Conservation (phyloP, 2,329 filamentous ascomycete species). For the Fusarium verrucosum region DNA sequence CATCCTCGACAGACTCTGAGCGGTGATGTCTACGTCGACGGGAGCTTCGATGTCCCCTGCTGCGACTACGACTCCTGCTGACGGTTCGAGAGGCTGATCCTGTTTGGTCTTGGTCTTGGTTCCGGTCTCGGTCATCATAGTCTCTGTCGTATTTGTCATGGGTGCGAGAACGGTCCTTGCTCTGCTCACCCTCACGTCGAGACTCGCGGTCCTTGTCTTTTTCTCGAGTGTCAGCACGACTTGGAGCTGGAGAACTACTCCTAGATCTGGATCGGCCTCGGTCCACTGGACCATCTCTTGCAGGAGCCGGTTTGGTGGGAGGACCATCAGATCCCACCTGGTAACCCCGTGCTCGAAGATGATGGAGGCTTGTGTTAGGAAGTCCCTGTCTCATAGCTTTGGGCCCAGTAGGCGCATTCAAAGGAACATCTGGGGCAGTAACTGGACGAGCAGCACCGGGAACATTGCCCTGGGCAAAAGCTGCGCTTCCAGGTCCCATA, state of each 20-base stretch:
- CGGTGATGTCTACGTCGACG: slow-evolving; percentile 64
- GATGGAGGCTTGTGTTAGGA: slow-evolving; percentile 80
- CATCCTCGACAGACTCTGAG: slow-evolving; percentile 62
- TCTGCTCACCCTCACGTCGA: slow-evolving; percentile 49
- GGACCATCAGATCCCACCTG: slow-evolving; percentile 55
- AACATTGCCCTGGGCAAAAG: slow-evolving; percentile 34
- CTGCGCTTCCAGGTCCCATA: slow-evolving; percentile 19
- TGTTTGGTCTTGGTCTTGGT: slow-evolving; percentile 45
- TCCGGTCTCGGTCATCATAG: background rate
- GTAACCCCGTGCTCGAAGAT: slow-evolving; percentile 65
- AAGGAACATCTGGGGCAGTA: slow-evolving; percentile 55
- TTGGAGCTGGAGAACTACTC: slow-evolving; percentile 56
- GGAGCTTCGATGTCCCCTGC: slow-evolving; percentile 57
- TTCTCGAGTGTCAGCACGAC: slow-evolving; percentile 43
- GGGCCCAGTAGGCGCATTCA: slow-evolving; percentile 88
- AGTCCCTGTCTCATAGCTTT: slow-evolving; percentile 93
- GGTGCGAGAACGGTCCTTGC: slow-evolving; percentile 47
- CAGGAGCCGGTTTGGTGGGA: slow-evolving; percentile 34
- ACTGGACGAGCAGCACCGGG: slow-evolving; percentile 47
- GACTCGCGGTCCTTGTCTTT: slow-evolving; percentile 49
- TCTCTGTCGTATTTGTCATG: slow-evolving; percentile 31
- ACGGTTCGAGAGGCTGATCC: slow-evolving; percentile 45
- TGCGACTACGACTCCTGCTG: slow-evolving; percentile 51
- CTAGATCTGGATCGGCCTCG: slow-evolving; percentile 55
- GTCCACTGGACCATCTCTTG: slow-evolving; percentile 34